These are phyloP conservation scores for Sugiyamaella valdiviana DNA, from an alignment of 805 yeast genomes.

Conservation along the genomic window DNA sequence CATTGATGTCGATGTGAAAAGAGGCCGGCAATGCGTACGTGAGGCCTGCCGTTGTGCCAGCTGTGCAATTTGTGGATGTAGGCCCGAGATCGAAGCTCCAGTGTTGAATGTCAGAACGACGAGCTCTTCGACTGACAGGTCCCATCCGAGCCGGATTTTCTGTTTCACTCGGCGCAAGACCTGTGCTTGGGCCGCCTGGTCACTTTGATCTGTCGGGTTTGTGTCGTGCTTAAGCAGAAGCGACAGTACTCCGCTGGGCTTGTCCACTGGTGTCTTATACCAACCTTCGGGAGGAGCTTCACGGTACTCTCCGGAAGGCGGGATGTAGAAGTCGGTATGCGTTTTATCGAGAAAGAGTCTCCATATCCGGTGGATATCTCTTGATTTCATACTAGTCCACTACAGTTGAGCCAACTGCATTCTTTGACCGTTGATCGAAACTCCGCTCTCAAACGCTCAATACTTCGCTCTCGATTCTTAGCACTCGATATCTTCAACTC, in stretches of 20 bases:
- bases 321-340: background rate
- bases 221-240: background rate
- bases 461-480: background rate
- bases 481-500: background rate
- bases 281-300: background rate
- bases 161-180: background rate
- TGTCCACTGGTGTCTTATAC: background rate
- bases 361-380: background rate
- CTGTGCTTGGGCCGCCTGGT: too few relatives aligned
- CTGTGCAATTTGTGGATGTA: background rate
- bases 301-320: background rate
- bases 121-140: background rate
- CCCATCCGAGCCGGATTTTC: background rate
- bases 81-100: background rate
- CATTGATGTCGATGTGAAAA: background rate
- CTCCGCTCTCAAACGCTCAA: background rate
- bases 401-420: too few relatives aligned
- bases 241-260: background rate
- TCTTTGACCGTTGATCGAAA: too few relatives aligned
- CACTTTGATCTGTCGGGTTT: background rate
- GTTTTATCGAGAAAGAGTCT: background rate
- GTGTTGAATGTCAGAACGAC: background rate
- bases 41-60: background rate
- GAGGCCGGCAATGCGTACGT: background rate
- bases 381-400: background rate